A percentile compares a stretch with the other conserved stretches of the same genome.
Evolutionary conservation across 805 yeast genomes (phyloP).

Genomic region (Ascoidea asiatica): DNA sequence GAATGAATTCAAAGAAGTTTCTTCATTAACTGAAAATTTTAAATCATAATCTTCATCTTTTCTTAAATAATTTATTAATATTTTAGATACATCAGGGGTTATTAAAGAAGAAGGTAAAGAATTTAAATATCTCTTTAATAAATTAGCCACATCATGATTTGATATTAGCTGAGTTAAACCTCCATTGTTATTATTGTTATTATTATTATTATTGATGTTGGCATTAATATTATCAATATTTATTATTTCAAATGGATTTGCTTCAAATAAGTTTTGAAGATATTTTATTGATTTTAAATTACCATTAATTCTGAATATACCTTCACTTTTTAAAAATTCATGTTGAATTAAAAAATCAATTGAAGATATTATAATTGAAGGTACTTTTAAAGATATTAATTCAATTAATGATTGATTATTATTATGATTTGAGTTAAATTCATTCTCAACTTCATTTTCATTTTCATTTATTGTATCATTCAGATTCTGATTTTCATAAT

Average conservation of each 20-base stretch:
- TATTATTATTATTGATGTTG: not conserved
- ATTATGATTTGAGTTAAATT: not conserved
- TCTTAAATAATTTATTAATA: slow-evolving; percentile 10
- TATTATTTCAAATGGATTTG: slow-evolving; percentile 41
- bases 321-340: slow-evolving; percentile 54
- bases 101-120: slow-evolving; percentile 86
- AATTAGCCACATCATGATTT: slow-evolving; percentile 92
- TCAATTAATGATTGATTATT: too few species aligned
- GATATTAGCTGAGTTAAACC: slow-evolving; percentile 14
- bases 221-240: not conserved
- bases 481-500: too few species aligned
- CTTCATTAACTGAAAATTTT: too few species aligned
- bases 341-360: slow-evolving; percentile 6
- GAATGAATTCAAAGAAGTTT: too few species aligned
- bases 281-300: slow-evolving; percentile 81
- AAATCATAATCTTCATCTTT: not conserved
- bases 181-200: not conserved
- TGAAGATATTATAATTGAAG: slow-evolving; percentile 5
- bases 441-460: not conserved
- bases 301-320: slow-evolving; percentile 89
- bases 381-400: slow-evolving; percentile 3
- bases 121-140: slow-evolving; percentile 74
- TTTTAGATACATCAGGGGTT: slow-evolving; percentile 27
- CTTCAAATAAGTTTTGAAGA: slow-evolving; percentile 67
- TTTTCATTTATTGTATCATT: too few species aligned